These are phyloP conservation scores for Cynara cardunculus DNA, from an alignment of 129 eudicot species.

Conservation along the genomic window DNA sequence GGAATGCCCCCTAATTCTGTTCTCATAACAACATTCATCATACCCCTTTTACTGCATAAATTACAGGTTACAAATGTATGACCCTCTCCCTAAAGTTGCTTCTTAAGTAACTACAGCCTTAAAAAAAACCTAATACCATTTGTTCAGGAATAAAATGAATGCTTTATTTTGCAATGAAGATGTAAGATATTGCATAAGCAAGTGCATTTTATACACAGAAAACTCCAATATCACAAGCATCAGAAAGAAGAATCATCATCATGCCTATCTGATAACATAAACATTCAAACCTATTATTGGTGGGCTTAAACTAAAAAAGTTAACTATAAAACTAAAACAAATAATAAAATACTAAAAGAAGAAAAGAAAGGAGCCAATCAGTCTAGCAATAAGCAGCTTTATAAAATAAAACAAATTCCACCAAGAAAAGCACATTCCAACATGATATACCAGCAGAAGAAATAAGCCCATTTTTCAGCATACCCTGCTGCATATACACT, in stretches of 20 bases:
- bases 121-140: background rate
- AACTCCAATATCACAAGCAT: background rate
- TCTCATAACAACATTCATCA: background rate
- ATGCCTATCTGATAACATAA: background rate
- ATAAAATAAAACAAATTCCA: background rate
- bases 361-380: background rate
- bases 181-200: background rate
- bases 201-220: background rate
- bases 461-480: background rate
- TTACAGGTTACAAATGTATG: too few relatives aligned
- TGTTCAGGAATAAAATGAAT: background rate
- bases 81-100: background rate
- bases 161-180: background rate
- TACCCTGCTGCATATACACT: background rate
- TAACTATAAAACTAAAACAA: background rate
- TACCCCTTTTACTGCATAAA: background rate
- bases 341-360: too few relatives aligned
- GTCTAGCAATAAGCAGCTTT: background rate
- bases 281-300: background rate
- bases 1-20: too few relatives aligned
- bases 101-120: background rate
- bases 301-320: background rate
- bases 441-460: background rate
- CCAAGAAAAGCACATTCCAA: background rate
- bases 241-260: background rate